Base-by-base conservation (phyloP, 257 asterid species). In the Gynochthodes officinalis region DNA sequence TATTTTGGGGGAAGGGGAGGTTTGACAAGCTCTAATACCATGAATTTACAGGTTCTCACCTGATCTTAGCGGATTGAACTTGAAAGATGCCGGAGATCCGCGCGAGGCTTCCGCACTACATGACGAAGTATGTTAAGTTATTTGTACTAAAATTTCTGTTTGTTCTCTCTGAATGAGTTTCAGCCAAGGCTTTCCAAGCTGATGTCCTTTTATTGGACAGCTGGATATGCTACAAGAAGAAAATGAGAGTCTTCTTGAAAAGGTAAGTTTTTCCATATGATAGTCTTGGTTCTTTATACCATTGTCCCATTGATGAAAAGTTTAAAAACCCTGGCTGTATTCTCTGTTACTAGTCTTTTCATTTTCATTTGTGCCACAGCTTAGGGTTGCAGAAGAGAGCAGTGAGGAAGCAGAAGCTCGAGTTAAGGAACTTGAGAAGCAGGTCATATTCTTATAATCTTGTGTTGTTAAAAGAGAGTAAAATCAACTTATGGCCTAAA, bases 391-490 rank as follows among this genome's bases (percentile, higher is more conserved):
- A 52, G 95, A 94, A 81, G 90, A 86, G 77, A 83, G 84, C 78
- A 82, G 82, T 52, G 89, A 85, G 82, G 96, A 89, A 74, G 89
- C 95, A 73, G 96, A 91, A 84, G 92, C 97, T 78, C 89, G 97
- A 84, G 90, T 94, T 54, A 86, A 78, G 88, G 99, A 94, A 86
- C 96, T 94, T 76, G 99, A 94, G 87, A 94, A 89, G 80, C 97
- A 91, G 99, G 97, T 89, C 35, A 69, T 46, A 25, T 70, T 54
- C 43, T 74, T 75, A 44, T 60, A 54, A 72, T 57, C 58, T 4
- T 28, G 40, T 64, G 71, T 30, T 33, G 65, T 67, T 21, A 16
- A 30, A 57, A 66, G 35, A 50, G 44, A 78, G 42, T 28, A 60
- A 52, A 42, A 61, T 73, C 72, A 7, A 62, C 39, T 35, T 53